phyloP scores from a whole-genome alignment of 495 filamentous ascomycete species.

The Elaphomyces granulatus region DNA sequence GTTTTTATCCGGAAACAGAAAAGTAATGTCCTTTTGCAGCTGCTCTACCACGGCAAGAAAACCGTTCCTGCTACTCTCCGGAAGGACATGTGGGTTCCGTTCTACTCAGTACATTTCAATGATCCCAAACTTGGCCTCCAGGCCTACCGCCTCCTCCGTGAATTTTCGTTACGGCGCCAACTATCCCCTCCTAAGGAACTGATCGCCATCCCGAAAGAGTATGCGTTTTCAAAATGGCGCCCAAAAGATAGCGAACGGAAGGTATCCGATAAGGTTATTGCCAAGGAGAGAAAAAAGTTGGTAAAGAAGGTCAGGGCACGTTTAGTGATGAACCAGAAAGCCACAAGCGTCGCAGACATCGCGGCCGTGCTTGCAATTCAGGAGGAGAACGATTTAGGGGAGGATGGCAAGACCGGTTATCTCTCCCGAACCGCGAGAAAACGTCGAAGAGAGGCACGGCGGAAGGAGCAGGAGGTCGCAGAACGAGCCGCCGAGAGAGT shows the following conservation, averaged over 20 bases:
- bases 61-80: constrained; percentile 62
- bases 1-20: constrained; percentile 38
- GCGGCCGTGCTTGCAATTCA: constrained; percentile 58
- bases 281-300: constrained; percentile 27
- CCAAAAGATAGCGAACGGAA: constrained; percentile 40
- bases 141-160: constrained; percentile 67
- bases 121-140: constrained; percentile 48
- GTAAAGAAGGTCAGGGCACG: constrained; percentile 42
- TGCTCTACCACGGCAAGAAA: constrained; percentile 86
- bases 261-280: background rate
- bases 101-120: constrained; percentile 62
- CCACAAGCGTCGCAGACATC: constrained; percentile 77
- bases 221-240: constrained; percentile 12
- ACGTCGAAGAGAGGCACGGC: constrained; percentile 20
- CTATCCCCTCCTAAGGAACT: constrained; percentile 30
- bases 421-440: constrained; percentile 19
- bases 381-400: constrained; percentile 21
- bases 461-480: constrained; percentile 26
- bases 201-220: constrained; percentile 35
- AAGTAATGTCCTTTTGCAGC: constrained; percentile 53
- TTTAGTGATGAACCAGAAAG: constrained; percentile 71
- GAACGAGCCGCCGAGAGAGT: constrained; percentile 20
- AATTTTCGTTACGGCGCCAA: constrained; percentile 45
- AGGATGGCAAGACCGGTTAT: constrained; percentile 18
- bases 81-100: constrained; percentile 81